Evolutionary conservation across 106 monocot genomes (phyloP).

Genomic region (Phalaenopsis equestris): DNA sequence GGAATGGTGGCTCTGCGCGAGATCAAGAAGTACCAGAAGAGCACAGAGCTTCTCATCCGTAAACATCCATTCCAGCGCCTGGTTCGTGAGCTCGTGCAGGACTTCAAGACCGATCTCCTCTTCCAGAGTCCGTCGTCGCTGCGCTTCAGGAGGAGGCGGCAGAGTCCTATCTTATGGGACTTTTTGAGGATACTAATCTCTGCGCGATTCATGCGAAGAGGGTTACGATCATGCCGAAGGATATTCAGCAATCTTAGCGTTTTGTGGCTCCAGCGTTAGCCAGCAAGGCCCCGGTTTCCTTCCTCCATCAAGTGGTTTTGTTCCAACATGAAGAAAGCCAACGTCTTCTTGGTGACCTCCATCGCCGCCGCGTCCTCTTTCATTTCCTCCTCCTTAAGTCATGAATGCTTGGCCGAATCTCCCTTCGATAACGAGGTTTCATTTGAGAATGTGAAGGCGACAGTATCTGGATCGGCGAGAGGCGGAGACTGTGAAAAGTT

Average conservation of each 20-base stretch:
- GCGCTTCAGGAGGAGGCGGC: no score
- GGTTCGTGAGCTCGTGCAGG: no score
- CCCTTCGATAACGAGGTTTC: background rate
- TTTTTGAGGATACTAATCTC: no score
- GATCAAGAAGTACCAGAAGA: no score
- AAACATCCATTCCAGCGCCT: no score
- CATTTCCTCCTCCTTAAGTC: background rate
- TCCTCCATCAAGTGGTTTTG: background rate
- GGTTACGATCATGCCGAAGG: no score
- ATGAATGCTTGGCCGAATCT: background rate
- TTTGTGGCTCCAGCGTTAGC: background rate
- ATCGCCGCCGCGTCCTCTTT: conserved; percentile 7
- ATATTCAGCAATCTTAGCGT: background rate
- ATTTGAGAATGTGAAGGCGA: background rate
- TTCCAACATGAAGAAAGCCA: conserved; percentile 23
- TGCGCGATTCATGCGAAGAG: no score
- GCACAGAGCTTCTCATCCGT: no score
- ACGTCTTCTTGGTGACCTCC: conserved; percentile 13
- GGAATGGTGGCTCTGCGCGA: no score
- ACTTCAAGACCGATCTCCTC: no score
- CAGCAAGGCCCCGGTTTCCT: background rate
- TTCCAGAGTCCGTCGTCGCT: no score
- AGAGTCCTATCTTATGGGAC: no score
- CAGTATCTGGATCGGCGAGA: conserved; percentile 15
- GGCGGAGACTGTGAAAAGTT: conserved; percentile 15